A percentile compares a stretch with the other conserved stretches of the same genome.
These are phyloP conservation scores for Phlegmacium glaucopus DNA, from an alignment of 768 basidiomycete genomes.

Conservation along the genomic window DNA sequence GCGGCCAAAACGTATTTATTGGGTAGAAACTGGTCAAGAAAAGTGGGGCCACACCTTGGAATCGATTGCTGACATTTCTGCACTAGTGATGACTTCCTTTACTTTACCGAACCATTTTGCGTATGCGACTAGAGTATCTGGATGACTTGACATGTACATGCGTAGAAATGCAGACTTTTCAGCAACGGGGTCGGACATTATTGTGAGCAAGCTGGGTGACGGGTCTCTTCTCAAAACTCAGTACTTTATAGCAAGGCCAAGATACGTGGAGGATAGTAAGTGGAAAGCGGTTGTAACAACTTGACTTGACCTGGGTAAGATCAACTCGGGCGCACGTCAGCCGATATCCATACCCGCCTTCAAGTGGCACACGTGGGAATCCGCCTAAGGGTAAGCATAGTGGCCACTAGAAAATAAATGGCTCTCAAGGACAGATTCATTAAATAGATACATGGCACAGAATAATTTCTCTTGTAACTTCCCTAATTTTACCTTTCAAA, in stretches of 20 bases:
- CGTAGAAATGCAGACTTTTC: conserved; percentile 72
- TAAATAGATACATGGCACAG: too few relatives aligned
- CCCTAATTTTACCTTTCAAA: too few relatives aligned
- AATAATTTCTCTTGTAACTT: too few relatives aligned
- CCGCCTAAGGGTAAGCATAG: too few relatives aligned
- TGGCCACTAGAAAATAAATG: too few relatives aligned
- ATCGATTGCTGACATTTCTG: conserved; percentile 69
- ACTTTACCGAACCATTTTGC: conserved; percentile 75
- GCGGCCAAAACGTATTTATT: background rate
- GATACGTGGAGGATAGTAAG: background rate
- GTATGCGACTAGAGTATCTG: conserved; percentile 82
- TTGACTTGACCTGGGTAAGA: conserved; percentile 2
- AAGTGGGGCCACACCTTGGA: conserved; percentile 44
- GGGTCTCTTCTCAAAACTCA: background rate
- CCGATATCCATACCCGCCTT: too few relatives aligned
- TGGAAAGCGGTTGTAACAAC: too few relatives aligned
- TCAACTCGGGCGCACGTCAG: too few relatives aligned
- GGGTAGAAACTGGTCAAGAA: background rate
- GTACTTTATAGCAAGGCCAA: background rate
- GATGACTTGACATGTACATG: conserved; percentile 84
- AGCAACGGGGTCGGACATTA: conserved; percentile 70
- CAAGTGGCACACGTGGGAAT: too few relatives aligned
- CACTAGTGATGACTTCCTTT: conserved; percentile 48
- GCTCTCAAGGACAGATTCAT: too few relatives aligned
- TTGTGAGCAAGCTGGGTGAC: background rate